Evolutionary conservation across 2,329 filamentous ascomycete genomes (phyloP), one percentile per base, ranked within the genome.

Genomic region (Sclerotinia glacialis): DNA sequence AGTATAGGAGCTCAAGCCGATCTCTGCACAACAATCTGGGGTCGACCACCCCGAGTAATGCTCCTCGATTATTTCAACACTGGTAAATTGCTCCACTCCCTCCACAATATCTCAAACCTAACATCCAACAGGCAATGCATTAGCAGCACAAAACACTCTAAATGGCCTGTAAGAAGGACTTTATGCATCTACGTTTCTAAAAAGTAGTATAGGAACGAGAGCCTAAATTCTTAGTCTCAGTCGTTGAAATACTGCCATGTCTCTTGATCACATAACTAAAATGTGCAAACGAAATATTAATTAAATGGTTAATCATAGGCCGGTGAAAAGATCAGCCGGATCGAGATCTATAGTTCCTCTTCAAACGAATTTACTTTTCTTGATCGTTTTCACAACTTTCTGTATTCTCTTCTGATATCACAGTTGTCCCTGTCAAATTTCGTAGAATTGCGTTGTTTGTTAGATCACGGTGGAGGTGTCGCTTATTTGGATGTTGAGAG

Each of bases 41-140:
- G 80, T 21, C 78, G 80, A 37, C 76, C 79, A 50, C 83, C 86
- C 2, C 82, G 78, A 7, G 85, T 84, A 65, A 78, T 87, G 49
- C 76, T 88, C 21, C 83, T 87, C 0, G 86, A 88, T 74, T 86
- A 83, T 14, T 85, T 86, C 74, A 83, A 87, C 69, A 79, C 82
- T 59, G 72, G 71, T 72, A 49, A 21, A 37, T 37, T 2, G 12
- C 8, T 18, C 18, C 47, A 3, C 16, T 46, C 6, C 46, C 23
- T 42, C 6, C 23, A 34, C 7, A 31, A 58, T 61, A 47, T 42
- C 21, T 11, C 21, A n/a, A n/a, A 60, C 46, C n/a, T 23, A 61
- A n/a, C 14, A 49, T 40, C n/a, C n/a, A 49, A 3, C 9, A 74
- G 74, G 75, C 3, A 67, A 75, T 70, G 72, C 70, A 0, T 72